Base-by-base conservation (phyloP, 805 yeast genomes). In the Yarrowia alimentaria region DNA sequence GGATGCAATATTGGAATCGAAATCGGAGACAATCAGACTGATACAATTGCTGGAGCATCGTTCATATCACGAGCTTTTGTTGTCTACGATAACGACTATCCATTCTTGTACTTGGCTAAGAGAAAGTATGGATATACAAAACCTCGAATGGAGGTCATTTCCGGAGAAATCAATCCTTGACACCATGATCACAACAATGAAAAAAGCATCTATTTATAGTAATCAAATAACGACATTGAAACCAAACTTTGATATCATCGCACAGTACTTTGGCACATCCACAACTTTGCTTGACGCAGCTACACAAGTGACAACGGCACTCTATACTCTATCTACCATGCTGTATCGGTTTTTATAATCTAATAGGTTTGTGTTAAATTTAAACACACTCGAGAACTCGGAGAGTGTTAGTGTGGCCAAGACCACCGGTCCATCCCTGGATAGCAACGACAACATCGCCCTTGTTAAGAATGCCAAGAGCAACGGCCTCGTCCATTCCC, bases 391-490 rank as follows among this genome's bases (percentile, higher is more conserved):
- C 78, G 63, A 88, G 77, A 65, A 91, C 81, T 79, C 98, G 91
- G 72, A 93, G 79, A 58, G 99, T 93, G 85, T 93, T 93, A 67
- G 99, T 87, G 83, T 93, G 96, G 33, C 51, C 51, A 8, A 47
- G 33, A 47, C 51, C 51, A 24, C 51, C 51, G 42, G 51, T 47
- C 51, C 95, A 93, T 71, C 99, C 99, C 79, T 93, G 99, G 71
- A 93, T 85, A 67, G 95, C 86, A 60, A 93, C 87, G 63, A 88
- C 84, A 56, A 85, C 75, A 70, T 89, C 96, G 72, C 96, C 96
- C 72, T 80, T 82, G 63, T 74, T 71, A 68, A 93, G 76, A 72
- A 93, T 80, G 63, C 95, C 95, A 64, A 90, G 80, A 58, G 78
- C 83, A 64, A 83, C 77, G 61, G 96, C 96, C 76, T 86, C 89